A percentile compares a stretch with the other conserved stretches of the same genome.
phyloP scores from a whole-genome alignment of 257 asterid genomes.

The Lycium ferocissimum region DNA sequence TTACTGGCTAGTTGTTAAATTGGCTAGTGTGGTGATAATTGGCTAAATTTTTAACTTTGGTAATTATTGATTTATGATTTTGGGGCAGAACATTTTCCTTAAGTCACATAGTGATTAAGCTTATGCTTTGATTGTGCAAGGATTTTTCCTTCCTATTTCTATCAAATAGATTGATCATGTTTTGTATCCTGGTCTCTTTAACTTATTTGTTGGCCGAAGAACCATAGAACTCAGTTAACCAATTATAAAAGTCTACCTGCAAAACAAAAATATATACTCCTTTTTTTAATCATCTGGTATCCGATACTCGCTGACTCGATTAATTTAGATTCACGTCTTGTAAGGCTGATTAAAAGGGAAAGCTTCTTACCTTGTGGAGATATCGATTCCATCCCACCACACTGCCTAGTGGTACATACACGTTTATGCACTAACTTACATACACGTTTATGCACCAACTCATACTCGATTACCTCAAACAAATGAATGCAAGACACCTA shows the following conservation, averaged over 20 bases:
- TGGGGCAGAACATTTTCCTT: neutral
- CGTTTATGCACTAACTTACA: neutral
- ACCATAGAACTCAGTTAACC: neutral
- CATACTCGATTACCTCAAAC: neutral
- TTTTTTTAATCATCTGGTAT: too few relatives aligned
- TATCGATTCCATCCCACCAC: neutral
- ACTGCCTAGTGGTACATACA: rapidly evolving
- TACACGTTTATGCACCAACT: neutral
- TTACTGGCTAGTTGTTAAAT: neutral
- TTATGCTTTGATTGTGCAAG: constrained; percentile 19
- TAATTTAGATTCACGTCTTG: neutral
- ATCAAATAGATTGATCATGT: neutral
- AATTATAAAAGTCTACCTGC: neutral
- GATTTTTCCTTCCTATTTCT: neutral
- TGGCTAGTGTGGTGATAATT: constrained; percentile 23
- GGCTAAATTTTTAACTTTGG: neutral
- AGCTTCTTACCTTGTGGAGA: neutral
- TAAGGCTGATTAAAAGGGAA: neutral
- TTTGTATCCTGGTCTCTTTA: neutral
- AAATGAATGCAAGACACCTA: neutral
- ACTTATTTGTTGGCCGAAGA: neutral
- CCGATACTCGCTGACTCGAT: neutral
- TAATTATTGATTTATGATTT: constrained; percentile 3
- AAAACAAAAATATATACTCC: too few relatives aligned
- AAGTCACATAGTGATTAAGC: constrained; percentile 12